Conservation (phyloP, 345 rosid genomes). For the Carallia brachiata region DNA sequence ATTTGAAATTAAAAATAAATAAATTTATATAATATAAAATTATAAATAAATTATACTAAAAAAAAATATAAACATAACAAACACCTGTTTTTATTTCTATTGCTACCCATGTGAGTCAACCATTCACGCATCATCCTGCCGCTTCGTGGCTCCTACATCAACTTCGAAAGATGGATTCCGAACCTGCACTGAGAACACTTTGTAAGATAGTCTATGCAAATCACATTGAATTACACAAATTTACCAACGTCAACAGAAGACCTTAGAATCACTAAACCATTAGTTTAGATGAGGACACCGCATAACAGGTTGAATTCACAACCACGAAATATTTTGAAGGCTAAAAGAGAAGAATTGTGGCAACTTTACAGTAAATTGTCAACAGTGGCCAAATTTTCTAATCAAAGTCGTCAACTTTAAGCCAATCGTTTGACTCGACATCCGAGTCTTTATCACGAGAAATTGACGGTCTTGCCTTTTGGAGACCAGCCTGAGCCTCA, state of each 20-base stretch:
- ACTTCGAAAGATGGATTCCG: neutral
- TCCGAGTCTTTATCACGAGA: slow-evolving; percentile 59
- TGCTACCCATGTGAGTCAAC: slow-evolving; percentile 8
- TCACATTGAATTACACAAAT: neutral
- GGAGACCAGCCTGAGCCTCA: slow-evolving; percentile 22
- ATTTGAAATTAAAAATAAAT: no score
- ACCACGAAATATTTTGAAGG: neutral
- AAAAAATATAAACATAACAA: no score
- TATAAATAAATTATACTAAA: no score
- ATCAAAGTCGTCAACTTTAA: slow-evolving; percentile 56
- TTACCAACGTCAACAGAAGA: neutral
- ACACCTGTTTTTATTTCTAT: no score
- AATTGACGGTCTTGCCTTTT: slow-evolving; percentile 32
- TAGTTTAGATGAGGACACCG: slow-evolving; percentile 6
- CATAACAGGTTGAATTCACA: slow-evolving; percentile 16
- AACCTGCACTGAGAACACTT: neutral
- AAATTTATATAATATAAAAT: no score
- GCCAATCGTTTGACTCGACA: slow-evolving; percentile 67
- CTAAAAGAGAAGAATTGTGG: neutral
- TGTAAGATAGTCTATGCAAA: neutral
- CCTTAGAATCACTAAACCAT: slow-evolving; percentile 10
- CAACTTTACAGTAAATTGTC: slow-evolving; percentile 42
- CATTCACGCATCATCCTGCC: slow-evolving; percentile 7
- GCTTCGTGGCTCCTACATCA: neutral
- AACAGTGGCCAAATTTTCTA: slow-evolving; percentile 19